A percentile compares a stretch with the other conserved stretches of the same genome.
Evolutionary conservation across 805 yeast species (phyloP).

Genomic region (Saccharomycopsis oosterbeekiorum): DNA sequence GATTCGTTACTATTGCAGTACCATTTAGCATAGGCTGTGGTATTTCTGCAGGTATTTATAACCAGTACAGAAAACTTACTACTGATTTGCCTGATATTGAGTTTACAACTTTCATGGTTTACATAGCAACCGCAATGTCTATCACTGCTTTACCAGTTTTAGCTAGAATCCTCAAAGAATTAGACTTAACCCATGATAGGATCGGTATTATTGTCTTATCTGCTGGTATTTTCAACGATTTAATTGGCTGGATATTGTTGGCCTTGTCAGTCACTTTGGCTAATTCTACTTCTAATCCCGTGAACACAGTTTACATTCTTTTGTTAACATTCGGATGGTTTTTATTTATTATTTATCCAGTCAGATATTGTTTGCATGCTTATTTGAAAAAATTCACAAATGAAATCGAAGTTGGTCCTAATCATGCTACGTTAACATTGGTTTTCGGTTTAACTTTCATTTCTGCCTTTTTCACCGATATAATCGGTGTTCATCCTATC

Average conservation of each 20-base stretch:
- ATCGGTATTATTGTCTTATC: constrained; percentile 69
- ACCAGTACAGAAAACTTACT: constrained; percentile 35
- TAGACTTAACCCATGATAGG: constrained; percentile 58
- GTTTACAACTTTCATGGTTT: constrained; percentile 69
- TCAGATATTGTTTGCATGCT: constrained; percentile 38
- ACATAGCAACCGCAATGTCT: constrained; percentile 74
- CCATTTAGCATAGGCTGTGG: constrained; percentile 78
- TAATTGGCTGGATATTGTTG: constrained; percentile 71
- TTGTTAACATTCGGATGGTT: constrained; percentile 64
- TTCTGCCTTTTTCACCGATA: constrained; percentile 72
- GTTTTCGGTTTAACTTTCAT: constrained; percentile 48
- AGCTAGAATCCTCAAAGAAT: constrained; percentile 67
- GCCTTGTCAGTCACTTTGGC: constrained; percentile 72
- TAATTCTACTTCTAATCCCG: constrained; percentile 51
- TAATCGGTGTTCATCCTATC: constrained; percentile 78
- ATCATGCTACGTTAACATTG: constrained; percentile 53
- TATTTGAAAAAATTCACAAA: constrained; percentile 38
- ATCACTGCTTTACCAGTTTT: constrained; percentile 82
- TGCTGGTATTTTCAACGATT: constrained; percentile 74
- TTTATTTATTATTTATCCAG: constrained; percentile 46
- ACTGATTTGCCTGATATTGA: constrained; percentile 30
- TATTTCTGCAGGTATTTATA: constrained; percentile 56
- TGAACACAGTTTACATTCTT: constrained; percentile 59
- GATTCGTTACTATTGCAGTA: constrained; percentile 59
- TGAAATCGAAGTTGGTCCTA: constrained; percentile 45